Evolutionary conservation across 139 green algal genomes (phyloP), one percentile per base, ranked within the genome.

Genomic region (Chlorella sp.): DNA sequence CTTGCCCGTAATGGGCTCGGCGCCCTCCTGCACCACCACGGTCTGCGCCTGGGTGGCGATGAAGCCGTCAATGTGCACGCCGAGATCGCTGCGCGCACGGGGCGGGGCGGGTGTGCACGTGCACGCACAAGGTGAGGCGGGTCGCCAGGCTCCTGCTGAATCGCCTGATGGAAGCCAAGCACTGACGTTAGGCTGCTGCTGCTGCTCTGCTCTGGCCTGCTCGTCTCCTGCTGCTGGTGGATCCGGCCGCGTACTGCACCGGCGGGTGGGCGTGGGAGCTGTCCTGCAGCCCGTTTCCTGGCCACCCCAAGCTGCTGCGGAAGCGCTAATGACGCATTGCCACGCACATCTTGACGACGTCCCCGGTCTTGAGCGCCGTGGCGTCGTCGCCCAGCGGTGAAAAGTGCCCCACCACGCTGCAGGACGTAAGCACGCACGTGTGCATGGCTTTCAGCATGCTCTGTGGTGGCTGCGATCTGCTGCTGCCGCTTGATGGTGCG

Each of bases 11-110:
- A 97, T 85, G 0, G 84, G 73, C 0, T 77, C 79, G 2, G 35
- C 70, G 10, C 63, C 72, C 3, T 73, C 79, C 20, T 67, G 30
- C 17, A 89, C 78, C 36, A 97, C 82, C 29, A 96, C 77, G 2
- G 95, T 96, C 50, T 92, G 85, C 2, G 93, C 95, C 33, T 91
- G 88, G 34, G 90, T 87, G 35, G 92, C 91, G 50, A 97, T 93
- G 83, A 95, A 98, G 55, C 95, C 95, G 72, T 99, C 94, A 61
- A 99, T 97, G 86, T 99, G 95, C 71, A 77, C 85, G 24, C 92
- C 95, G 49, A 99, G 71, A 76, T 99, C 95, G 55, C 89, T 95
- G 86, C 74, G 1, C n/a, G n/a, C n/a, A n/a, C 31, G 67, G 5
- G 49, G 23, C 4, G 24, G 31, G 20, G 36, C 32, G 24, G 20